Base-by-base conservation (phyloP, 371 early-diverging fungal species). In the Entomophthora muscae region DNA sequence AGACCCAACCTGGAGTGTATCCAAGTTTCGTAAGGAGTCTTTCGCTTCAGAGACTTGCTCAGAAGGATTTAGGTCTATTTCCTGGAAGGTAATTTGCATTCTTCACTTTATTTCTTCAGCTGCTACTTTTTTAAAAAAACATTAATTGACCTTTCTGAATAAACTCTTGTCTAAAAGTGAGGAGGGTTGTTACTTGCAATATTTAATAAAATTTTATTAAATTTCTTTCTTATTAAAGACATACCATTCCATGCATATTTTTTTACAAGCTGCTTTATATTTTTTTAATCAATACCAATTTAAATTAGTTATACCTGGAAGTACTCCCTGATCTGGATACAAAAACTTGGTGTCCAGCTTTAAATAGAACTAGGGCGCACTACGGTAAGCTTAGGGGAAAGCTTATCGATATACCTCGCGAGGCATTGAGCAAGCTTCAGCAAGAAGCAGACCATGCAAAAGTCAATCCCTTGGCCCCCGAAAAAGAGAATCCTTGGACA, bases 401-500 rank as follows among this genome's bases (percentile, higher is more conserved):
- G 30, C 33, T n/a, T 51, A 60, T 60, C 12, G 33, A 32, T n/a
- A 30, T 32, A 1, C 60, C 60, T 30, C n/a, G n/a, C 1, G 32
- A 21, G 13, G 30, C 33, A 3, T 12, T 32, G 31, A 2, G 12
- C 22, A 32, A 22, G 5, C 23, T 22, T 2, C 23, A 60, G 2
- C 22, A 10, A 12, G 2, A 7, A 3, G 30, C 23, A 13, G 22
- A 32, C 3, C 23, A 32, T 3, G 58, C 58, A 2, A 27, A 31
- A 28, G 10, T 32, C 54, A 64, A 53, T 32, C 63, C 31, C 23
- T 32, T 51, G 17, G 59, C 55, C 32, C 66, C 52, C 12, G 60
- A 55, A 33, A 33, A 17, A 24, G 31, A 90, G 83, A 93, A 89
- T 69, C 93, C 93, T 32, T 95, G 95, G 95, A 82, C 80, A 56